These are phyloP conservation scores for Irpex sp. DNA, from an alignment of 1,284 basidiomycete species.

Conservation along the genomic window DNA sequence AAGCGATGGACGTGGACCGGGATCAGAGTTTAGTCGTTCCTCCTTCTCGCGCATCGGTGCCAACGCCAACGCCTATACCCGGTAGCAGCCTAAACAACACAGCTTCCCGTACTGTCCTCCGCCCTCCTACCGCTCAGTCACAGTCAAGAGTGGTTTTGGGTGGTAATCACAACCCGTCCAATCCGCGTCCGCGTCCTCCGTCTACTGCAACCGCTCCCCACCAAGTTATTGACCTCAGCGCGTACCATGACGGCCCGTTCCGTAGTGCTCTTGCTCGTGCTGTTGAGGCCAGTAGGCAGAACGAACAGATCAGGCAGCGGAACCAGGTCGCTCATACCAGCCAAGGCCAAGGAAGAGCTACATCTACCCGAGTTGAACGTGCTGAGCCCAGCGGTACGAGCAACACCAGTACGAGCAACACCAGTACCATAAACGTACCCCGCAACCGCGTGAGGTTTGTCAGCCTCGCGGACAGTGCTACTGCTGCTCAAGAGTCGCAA, in stretches of 20 bases:
- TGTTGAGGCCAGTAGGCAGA: not conserved
- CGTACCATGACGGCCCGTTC: slow-evolving; percentile 14
- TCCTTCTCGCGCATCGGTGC: too few species aligned
- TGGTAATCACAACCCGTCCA: not conserved
- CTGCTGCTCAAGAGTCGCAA: too few species aligned
- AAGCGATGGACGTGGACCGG: not conserved
- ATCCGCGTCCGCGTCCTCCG: not conserved
- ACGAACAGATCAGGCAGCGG: not conserved
- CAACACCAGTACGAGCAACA: too few species aligned
- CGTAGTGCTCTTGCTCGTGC: slow-evolving; percentile 10
- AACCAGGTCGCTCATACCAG: not conserved
- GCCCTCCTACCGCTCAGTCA: not conserved
- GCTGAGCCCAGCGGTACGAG: too few species aligned
- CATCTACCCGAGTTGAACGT: too few species aligned
- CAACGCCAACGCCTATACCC: too few species aligned
- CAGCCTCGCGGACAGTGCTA: too few species aligned
- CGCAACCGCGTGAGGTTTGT: too few species aligned
- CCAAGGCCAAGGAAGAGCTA: too few species aligned
- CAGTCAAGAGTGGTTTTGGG: not conserved
- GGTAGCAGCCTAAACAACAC: not conserved
- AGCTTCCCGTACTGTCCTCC: not conserved
- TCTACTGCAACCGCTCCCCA: not conserved
- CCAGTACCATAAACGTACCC: too few species aligned
- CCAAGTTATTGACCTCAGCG: slow-evolving; percentile 6
- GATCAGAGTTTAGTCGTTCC: too few species aligned